A percentile compares a stretch with the other conserved stretches of the same genome.
Conservation (phyloP, 345 rosid species). For the Citrus australasica region DNA sequence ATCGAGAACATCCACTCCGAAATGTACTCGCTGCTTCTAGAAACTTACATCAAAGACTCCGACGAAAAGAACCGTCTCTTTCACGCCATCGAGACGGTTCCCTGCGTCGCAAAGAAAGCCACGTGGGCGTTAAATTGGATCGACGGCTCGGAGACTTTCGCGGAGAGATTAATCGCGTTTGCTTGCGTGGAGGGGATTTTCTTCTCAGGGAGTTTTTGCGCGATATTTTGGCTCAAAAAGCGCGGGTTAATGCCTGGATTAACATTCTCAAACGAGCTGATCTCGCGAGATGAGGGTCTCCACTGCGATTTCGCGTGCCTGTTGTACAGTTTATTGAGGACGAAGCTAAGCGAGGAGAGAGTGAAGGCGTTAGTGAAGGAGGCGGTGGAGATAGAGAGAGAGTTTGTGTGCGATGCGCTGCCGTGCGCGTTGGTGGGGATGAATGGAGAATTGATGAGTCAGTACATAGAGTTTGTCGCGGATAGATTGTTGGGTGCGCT, state of each 20-base stretch:
- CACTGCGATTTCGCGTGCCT: slow-evolving; percentile 96
- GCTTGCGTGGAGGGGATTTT: slow-evolving; percentile 97
- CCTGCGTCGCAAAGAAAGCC: slow-evolving; percentile 73
- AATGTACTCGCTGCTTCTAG: slow-evolving; percentile 90
- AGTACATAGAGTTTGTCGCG: slow-evolving; percentile 87
- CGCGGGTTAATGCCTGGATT: slow-evolving; percentile 90
- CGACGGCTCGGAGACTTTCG: slow-evolving; percentile 70
- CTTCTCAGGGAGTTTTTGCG: slow-evolving; percentile 90
- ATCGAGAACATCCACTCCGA: slow-evolving; percentile 96
- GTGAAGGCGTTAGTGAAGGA: slow-evolving; percentile 69
- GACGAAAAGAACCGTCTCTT: slow-evolving; percentile 55
- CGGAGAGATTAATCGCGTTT: slow-evolving; percentile 73
- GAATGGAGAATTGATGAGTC: slow-evolving; percentile 72
- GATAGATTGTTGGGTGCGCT: slow-evolving; percentile 70
- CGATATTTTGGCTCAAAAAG: slow-evolving; percentile 91
- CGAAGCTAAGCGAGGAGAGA: slow-evolving; percentile 62
- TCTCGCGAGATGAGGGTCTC: slow-evolving; percentile 91
- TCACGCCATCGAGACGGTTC: slow-evolving; percentile 71
- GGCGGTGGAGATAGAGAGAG: slow-evolving; percentile 86
- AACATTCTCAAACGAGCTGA: slow-evolving; percentile 90
- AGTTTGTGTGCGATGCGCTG: slow-evolving; percentile 90
- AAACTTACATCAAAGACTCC: slow-evolving; percentile 84
- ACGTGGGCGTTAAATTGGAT: slow-evolving; percentile 85
- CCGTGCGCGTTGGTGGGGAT: slow-evolving; percentile 90
- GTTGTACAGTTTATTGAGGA: slow-evolving; percentile 48